Evolutionary conservation across 331 rosid species (phyloP).

Genomic region (Pyracantha coccinea): DNA sequence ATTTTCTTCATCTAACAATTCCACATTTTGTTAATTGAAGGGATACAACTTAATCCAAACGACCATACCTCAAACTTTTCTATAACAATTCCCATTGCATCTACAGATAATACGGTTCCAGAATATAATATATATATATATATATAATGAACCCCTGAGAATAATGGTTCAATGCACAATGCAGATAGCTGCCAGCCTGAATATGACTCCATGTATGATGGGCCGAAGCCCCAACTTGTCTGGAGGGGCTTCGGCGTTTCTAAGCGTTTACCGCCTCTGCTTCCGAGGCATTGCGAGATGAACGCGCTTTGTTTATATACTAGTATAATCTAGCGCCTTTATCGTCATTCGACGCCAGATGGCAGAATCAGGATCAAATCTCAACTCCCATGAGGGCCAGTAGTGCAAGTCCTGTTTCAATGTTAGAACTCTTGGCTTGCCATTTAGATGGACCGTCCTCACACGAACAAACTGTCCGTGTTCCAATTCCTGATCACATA

Average conservation of each 20-base stretch:
- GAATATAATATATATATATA: not conserved
- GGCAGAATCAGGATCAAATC: conserved; percentile 68
- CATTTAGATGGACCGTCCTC: conserved; percentile 77
- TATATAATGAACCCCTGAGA: not conserved
- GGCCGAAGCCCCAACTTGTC: not conserved
- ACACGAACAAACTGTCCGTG: conserved; percentile 86
- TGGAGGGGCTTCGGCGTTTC: not conserved
- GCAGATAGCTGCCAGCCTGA: not conserved
- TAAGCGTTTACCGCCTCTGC: not conserved
- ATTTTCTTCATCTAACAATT: no score
- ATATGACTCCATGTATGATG: not conserved
- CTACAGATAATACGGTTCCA: not conserved
- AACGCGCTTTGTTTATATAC: conserved; percentile 8
- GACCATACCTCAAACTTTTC: no score
- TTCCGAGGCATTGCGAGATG: not conserved
- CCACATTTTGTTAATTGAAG: no score
- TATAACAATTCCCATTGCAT: not conserved
- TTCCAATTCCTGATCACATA: conserved; percentile 52
- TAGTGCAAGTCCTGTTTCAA: conserved; percentile 94
- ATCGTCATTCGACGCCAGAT: conserved; percentile 72
- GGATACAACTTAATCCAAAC: no score
- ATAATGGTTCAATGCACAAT: not conserved
- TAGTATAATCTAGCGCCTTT: conserved; percentile 35
- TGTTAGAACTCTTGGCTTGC: conserved; percentile 81
- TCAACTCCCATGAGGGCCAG: conserved; percentile 93